phyloP scores from a whole-genome alignment of 2,329 filamentous ascomycete species.

The Cordyceps tenuipes region DNA sequence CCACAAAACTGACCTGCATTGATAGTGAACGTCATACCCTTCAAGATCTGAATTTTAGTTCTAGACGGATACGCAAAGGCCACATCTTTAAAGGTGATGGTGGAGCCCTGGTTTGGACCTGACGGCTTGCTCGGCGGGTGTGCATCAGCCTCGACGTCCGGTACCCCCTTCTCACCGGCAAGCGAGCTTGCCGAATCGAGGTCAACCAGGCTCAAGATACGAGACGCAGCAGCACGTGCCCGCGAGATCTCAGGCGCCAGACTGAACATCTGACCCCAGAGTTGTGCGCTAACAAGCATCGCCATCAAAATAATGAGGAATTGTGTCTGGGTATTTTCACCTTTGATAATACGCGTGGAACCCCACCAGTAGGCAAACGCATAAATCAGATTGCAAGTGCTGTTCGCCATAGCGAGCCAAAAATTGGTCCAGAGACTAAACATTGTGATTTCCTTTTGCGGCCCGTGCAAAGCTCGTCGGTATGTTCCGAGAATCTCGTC shows the following conservation, averaged over 20 bases:
- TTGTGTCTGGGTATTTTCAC: conserved; percentile 54
- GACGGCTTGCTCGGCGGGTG: conserved; percentile 19
- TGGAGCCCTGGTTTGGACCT: conserved; percentile 28
- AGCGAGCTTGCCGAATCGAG: conserved; percentile 22
- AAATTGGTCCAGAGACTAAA: conserved; percentile 45
- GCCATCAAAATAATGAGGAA: conserved; percentile 69
- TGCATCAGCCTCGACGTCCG: conserved; percentile 32
- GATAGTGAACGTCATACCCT: conserved; percentile 47
- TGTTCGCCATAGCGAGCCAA: conserved; percentile 53
- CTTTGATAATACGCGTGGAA: conserved; percentile 58
- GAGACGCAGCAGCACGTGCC: conserved; percentile 51
- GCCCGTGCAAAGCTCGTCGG: conserved; percentile 38
- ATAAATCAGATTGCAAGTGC: conserved; percentile 59
- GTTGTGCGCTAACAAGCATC: conserved; percentile 63
- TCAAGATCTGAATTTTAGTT: conserved; percentile 48
- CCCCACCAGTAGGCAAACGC: conserved; percentile 78
- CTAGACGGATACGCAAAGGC: conserved; percentile 59
- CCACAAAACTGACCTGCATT: conserved; percentile 53
- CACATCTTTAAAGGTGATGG: conserved; percentile 49
- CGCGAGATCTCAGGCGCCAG: conserved; percentile 67
- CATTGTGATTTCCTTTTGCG: conserved; percentile 46
- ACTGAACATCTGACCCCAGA: conserved; percentile 67
- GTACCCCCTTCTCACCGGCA: conserved; percentile 20
- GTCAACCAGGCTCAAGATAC: conserved; percentile 45
- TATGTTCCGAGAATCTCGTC: conserved; percentile 45